Evolutionary conservation across 2,329 filamentous ascomycete species (phyloP), one percentile per base, ranked within the genome.

Genomic region (Alternaria longipes): DNA sequence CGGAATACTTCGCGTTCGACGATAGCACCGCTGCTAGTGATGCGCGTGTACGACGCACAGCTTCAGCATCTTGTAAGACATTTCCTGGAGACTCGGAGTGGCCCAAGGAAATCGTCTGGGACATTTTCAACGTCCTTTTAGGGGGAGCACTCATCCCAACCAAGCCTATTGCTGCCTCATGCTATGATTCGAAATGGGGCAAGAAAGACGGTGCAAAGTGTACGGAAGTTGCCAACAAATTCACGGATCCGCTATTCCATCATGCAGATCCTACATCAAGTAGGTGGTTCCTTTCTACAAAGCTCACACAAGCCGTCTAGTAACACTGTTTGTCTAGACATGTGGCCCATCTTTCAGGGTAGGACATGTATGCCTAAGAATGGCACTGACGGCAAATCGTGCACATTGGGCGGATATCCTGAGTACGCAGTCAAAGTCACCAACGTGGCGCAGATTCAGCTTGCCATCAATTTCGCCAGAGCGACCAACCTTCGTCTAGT

Each of bases 271-370:
- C 57, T 14, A 60, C 57, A 9, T 60, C 52, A 9, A 60, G 57
- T 60, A 32, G 14, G 57, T 22, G 4, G 8, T n/a, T n/a, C n/a
- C 5, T 6, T 22, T 47, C 12, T 9, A 20, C 18, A 47, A 47
- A 3, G 7, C 16, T 18, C 4, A 18, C 2, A 7, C 1, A 18
- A 18, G 28, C 5, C 11, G 11, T 30, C 14, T 8, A 40, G 7
- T 40, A 20, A 40, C 16, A 18, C 12, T 16, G 9, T 46, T 0
- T 45, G 3, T 45, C 46, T 11, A 60, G 58, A 56, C 11, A 58
- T 74, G 8, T 74, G 69, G 44, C 73, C 71, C 3, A 60, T 74
- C n/a, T 73, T 63, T 30, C 69, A 74, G 58, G 73, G 73, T 8
- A 54, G 71, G 4, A 75, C 73, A 14, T 75, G 72, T 34, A 61